Percentiles rank a stretch among this genome's conserved stretches.
These are phyloP conservation scores for Fusarium sp. DNA, from an alignment of 2,329 filamentous ascomycete genomes.

Conservation along the genomic window DNA sequence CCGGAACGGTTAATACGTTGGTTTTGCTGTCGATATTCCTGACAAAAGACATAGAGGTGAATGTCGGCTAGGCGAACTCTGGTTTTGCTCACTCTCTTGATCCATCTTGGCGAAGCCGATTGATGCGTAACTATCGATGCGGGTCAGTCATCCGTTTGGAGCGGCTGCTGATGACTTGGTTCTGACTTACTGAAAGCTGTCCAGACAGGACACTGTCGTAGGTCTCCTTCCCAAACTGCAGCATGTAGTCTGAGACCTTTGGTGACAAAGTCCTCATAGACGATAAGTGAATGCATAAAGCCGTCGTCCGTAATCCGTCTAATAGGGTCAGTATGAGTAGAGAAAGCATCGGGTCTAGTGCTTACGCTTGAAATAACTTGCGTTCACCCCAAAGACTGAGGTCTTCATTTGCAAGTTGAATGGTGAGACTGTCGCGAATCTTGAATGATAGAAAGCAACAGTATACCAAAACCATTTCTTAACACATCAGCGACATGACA, in stretches of 20 bases:
- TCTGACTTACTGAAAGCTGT: conserved; percentile 68
- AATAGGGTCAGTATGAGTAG: conserved; percentile 12
- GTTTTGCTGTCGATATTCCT: conserved; percentile 63
- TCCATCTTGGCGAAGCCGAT: conserved; percentile 60
- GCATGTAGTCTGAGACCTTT: conserved; percentile 66
- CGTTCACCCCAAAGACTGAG: conserved; percentile 61
- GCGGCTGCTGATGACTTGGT: no score
- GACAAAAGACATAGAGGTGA: conserved; percentile 68
- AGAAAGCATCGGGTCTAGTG: not conserved
- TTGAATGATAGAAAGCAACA: conserved; percentile 69
- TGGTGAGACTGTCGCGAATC: conserved; percentile 58
- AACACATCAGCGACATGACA: conserved; percentile 12
- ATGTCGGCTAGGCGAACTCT: conserved; percentile 65
- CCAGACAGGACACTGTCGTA: conserved; percentile 69
- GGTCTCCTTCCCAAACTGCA: conserved; percentile 64
- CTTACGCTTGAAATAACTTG: conserved; percentile 67
- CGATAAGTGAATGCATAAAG: conserved; percentile 63
- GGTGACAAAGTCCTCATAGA: conserved; percentile 63
- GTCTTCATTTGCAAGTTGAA: conserved; percentile 59
- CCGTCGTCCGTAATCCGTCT: conserved; percentile 68
- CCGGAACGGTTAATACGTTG: conserved; percentile 61
- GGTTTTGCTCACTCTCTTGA: conserved; percentile 59
- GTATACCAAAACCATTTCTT: conserved; percentile 70
- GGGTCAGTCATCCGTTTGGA: not conserved
- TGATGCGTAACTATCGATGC: conserved; percentile 62